A percentile compares a stretch with the other conserved stretches of the same genome.
Conservation (phyloP, 139 green algal genomes). For the Micromonas commoda region DNA sequence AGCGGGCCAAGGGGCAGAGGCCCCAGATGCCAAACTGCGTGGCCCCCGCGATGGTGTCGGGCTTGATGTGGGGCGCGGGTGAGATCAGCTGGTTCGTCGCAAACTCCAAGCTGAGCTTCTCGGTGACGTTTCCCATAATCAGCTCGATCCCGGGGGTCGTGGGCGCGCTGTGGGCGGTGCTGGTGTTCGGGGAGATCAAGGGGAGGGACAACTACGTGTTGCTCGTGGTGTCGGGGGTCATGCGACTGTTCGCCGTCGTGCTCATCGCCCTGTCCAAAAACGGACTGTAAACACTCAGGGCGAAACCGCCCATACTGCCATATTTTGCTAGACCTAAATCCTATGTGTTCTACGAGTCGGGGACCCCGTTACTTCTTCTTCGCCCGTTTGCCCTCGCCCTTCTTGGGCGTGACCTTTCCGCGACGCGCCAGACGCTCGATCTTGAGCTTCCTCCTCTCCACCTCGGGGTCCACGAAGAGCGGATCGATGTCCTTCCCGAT, state of each 20-base stretch:
- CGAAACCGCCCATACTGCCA: too few relatives aligned
- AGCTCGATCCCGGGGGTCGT: background rate
- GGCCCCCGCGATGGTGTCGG: background rate
- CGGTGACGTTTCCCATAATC: constrained; percentile 24
- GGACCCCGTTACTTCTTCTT: background rate
- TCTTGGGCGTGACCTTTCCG: constrained; percentile 18
- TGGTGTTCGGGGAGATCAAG: constrained; percentile 11
- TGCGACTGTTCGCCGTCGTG: background rate
- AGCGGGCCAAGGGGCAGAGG: background rate
- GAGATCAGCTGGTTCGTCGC: constrained; percentile 24
- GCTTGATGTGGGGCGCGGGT: constrained; percentile 17
- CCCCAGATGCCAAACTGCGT: background rate
- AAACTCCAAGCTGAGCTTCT: constrained; percentile 2
- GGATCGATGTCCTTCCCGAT: background rate
- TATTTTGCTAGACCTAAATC: too few relatives aligned
- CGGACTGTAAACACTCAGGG: too few relatives aligned
- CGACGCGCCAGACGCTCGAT: constrained; percentile 7
- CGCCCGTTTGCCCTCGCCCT: constrained; percentile 13
- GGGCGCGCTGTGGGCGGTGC: constrained; percentile 1
- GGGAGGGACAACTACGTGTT: background rate
- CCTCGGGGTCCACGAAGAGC: constrained; percentile 2
- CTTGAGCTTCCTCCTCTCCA: background rate
- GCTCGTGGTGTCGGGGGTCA: background rate
- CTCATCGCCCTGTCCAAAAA: background rate
- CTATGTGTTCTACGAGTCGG: background rate